phyloP scores from a whole-genome alignment of 2,329 filamentous ascomycete species.

The Westerdykella sp. region DNA sequence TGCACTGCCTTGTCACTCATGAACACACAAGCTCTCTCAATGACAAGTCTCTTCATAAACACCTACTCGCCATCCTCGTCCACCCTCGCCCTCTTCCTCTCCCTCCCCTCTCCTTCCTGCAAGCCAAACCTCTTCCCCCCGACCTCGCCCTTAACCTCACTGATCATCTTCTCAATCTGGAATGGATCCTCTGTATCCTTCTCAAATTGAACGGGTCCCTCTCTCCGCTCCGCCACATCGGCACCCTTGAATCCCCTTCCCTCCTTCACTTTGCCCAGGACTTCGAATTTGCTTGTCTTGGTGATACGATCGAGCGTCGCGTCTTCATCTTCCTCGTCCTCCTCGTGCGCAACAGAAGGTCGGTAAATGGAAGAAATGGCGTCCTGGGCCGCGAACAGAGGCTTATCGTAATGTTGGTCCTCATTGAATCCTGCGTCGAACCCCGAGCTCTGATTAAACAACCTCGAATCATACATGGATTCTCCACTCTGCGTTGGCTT shows the following conservation, averaged over 20 bases:
- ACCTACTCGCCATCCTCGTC: constrained; percentile 58
- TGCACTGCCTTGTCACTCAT: no score
- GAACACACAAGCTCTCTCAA: no score
- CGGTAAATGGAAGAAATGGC: constrained; percentile 92
- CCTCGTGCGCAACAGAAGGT: constrained; percentile 63
- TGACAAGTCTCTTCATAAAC: no score
- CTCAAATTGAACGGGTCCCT: constrained; percentile 94
- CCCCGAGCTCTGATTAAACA: constrained; percentile 91
- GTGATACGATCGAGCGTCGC: constrained; percentile 82
- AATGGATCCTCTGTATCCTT: constrained; percentile 84
- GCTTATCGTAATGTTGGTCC: constrained; percentile 95
- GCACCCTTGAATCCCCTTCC: constrained; percentile 72
- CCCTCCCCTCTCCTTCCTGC: constrained; percentile 52
- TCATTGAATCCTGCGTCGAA: constrained; percentile 94
- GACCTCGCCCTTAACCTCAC: constrained; percentile 61
- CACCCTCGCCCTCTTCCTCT: constrained; percentile 67
- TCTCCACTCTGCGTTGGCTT: constrained; percentile 91
- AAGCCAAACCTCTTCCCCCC: constrained; percentile 66
- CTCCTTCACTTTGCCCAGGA: constrained; percentile 71
- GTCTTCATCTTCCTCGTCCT: constrained; percentile 70
- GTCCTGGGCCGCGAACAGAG: constrained; percentile 90
- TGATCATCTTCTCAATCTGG: constrained; percentile 89
- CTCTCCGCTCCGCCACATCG: constrained; percentile 68
- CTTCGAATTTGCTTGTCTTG: constrained; percentile 80
- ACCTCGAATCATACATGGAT: constrained; percentile 90